Evolutionary conservation across 2,329 filamentous ascomycete species (phyloP), one percentile per base, ranked within the genome.

Genomic region (Fusarium coffeatum): DNA sequence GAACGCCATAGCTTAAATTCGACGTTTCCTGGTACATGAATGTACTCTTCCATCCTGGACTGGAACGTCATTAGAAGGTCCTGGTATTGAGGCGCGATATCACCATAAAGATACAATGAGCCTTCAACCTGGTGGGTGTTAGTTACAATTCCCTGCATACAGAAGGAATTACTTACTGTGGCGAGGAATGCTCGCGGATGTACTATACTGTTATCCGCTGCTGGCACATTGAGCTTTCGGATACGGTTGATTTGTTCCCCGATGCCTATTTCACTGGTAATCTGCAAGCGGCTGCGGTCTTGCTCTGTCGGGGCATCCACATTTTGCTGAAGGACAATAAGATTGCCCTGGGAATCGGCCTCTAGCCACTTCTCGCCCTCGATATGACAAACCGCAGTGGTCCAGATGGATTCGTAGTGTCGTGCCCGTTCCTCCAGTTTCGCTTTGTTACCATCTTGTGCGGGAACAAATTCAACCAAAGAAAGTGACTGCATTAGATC

Each of bases 191-290:
- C 96, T 75, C 88, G 89, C 0, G 96, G 95, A 10, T 91, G 83
- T 10, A 98, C 89, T 27, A 91, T 84, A 11, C 92, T 89, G 69
- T 86, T 89, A 34, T 88, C 82, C 20, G 85, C 86, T 5, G 89
- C 84, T 28, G 88, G 85, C 12, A 97, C 88, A 56, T 90, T 85
- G 20, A 98, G 88, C 28, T 88, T 88, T 23, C 91, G 88, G 58
- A 98, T 97, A 32, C 89, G 88, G 77, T 99, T 99, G 58, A 98
- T 93, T 87, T 96, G 93, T 78, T 99, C 95, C 2, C 96, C 94
- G 12, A 99, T 84, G 46, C 91, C 89, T 68, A 98, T 89, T 79
- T 98, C 94, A 64, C 92, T 91, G 1, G 89, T 93, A 8, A 94
- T 85, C 43, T 93, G 87, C 70, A 98, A 81, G 28, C 89, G 85